phyloP scores from a whole-genome alignment of 2,329 filamentous ascomycete genomes.

The Aureobasidium sp. region DNA sequence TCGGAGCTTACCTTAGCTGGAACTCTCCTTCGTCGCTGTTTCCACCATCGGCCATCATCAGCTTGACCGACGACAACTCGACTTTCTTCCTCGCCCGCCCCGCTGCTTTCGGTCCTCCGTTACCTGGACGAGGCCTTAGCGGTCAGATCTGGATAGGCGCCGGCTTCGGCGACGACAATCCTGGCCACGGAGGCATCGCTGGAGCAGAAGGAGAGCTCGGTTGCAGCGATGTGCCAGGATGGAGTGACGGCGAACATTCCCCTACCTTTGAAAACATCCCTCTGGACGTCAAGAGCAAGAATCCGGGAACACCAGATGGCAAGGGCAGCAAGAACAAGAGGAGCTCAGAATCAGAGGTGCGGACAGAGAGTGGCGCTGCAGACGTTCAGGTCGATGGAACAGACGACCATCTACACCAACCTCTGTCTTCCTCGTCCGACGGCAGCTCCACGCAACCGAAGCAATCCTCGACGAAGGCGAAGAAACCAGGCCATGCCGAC shows the following conservation, averaged over 20 bases:
- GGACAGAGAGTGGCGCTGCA: conserved; percentile 10
- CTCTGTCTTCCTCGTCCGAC: conserved; percentile 36
- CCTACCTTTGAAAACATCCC: conserved; percentile 23
- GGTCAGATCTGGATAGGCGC: conserved; percentile 90
- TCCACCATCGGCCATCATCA: conserved; percentile 90
- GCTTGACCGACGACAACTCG: conserved; percentile 93
- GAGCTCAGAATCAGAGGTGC: conserved; percentile 1
- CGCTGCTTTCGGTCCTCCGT: conserved; percentile 78
- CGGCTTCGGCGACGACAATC: conserved; percentile 73
- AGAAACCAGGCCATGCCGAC: conserved; percentile 57
- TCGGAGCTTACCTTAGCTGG: conserved; percentile 38
- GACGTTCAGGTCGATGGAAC: conserved; percentile 59
- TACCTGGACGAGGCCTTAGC: conserved; percentile 69
- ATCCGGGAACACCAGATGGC: conserved; percentile 16
- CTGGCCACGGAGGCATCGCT: conserved; percentile 48
- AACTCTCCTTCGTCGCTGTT: conserved; percentile 72
- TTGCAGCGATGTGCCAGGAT: conserved; percentile 88
- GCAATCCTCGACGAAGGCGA: conserved; percentile 25
- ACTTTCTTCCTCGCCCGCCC: conserved; percentile 92
- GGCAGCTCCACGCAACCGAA: conserved; percentile 33
- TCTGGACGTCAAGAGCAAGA: conserved; percentile 24
- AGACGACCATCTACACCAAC: conserved; percentile 70
- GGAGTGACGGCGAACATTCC: conserved; percentile 51
- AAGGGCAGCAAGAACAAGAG: conserved; percentile 20
- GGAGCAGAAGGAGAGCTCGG: conserved; percentile 74